Evolutionary conservation across 345 rosid species (phyloP), one percentile per base, ranked within the genome.

Genomic region (Cochlearia excelsa): DNA sequence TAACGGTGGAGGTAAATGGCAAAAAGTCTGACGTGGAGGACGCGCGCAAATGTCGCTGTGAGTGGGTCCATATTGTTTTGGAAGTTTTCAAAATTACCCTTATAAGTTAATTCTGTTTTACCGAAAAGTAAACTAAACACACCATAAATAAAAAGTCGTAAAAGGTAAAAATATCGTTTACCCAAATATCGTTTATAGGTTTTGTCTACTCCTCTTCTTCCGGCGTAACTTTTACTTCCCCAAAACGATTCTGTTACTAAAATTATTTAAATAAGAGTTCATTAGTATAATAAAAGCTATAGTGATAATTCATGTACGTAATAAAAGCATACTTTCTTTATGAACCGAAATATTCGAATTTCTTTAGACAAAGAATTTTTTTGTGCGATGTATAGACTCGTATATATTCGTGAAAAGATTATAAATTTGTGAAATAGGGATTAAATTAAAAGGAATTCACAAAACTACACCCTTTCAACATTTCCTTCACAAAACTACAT

Each of bases 1-100:
- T 51, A 51, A 60, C 65, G 64, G 65, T 43, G 63, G 46, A 29
- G 49, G 49, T 11, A 39, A 31, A 37, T 58, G 59, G 46, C n/a
- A 77, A 73, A 78, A 62, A 8, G 23, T 16, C 83, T 78, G 89
- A 81, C 95, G 77, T 85, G 92, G 81, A 64, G 66, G 81, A 72
- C 92, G 75, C 86, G 84, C 95, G 92, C 78, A 80, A 88, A 77
- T 79, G 75, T 85, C 87, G 89, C 86, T 80, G 80, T 68, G 6
- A 59, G 54, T 51, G 55, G 66, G 54, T 51, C 42, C 53, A 37
- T 4, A 37, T 16, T 16, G 7, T 4, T 37, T 11, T 9, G 1
- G 4, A 2, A 45, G 23, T 41, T 56, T 50, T 39, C 69, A 34
- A 48, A 41, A 5, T 4, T 70, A 50, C 54, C 59, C 51, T 52